Evolutionary conservation across 1,284 basidiomycete species (phyloP).

Genomic region (Moesziomyces sp.): DNA sequence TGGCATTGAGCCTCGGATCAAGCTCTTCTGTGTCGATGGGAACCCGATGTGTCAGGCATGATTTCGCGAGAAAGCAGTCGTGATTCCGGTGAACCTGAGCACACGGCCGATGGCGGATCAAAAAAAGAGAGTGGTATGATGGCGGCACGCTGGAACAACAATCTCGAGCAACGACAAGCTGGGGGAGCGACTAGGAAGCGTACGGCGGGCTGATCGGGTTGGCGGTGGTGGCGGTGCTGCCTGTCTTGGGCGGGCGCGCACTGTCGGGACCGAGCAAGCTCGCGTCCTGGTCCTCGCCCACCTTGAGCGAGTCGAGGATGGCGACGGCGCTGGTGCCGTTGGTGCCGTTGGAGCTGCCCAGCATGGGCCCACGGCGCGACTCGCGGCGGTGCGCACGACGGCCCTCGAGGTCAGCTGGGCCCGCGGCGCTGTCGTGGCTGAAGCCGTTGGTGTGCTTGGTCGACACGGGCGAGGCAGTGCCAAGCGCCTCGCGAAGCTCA

Average conservation of each 20-base stretch:
- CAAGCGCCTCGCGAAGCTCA: constrained; percentile 50
- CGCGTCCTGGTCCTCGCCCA: constrained; percentile 36
- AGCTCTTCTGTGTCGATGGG: no score
- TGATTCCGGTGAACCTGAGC: neutral
- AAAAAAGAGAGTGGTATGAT: constrained; percentile 12
- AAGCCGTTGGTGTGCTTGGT: constrained; percentile 18
- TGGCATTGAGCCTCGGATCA: no score
- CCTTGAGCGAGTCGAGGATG: constrained; percentile 49
- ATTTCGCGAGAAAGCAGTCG: neutral
- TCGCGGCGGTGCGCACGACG: constrained; percentile 42
- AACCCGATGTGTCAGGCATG: no score
- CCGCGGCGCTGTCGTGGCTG: constrained; percentile 17
- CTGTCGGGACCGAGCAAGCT: constrained; percentile 31
- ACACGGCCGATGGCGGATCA: neutral
- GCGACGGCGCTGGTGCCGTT: constrained; percentile 26
- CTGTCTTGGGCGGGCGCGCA: constrained; percentile 10
- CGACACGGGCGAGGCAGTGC: constrained; percentile 16
- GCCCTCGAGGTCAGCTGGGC: constrained; percentile 17
- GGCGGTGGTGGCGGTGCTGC: neutral
- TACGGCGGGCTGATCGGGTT: constrained; percentile 35
- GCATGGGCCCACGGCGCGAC: constrained; percentile 21
- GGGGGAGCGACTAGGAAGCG: constrained; percentile 9
- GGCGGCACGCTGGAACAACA: neutral
- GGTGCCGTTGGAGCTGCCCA: constrained; percentile 18
- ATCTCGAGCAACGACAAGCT: neutral